These are phyloP conservation scores for Quercus glauca DNA, from an alignment of 306 rosid genomes.

Conservation along the genomic window DNA sequence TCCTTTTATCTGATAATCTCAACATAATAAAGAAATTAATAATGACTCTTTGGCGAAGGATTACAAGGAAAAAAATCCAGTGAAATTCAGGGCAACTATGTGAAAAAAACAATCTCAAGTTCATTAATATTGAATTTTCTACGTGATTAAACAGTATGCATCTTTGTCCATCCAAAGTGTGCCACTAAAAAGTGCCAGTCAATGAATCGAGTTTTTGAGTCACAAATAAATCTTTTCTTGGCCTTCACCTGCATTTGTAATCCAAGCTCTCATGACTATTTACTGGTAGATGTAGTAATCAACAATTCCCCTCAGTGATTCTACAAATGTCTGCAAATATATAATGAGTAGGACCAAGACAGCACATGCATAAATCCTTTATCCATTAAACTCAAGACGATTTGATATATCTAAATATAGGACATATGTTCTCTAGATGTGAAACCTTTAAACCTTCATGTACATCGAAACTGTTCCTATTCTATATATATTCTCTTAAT, in stretches of 20 bases:
- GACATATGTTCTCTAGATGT: not conserved
- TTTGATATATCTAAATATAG: not conserved
- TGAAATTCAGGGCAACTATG: not conserved
- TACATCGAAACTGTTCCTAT: not conserved
- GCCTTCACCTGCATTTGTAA: not conserved
- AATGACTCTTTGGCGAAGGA: not conserved
- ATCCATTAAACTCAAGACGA: not conserved
- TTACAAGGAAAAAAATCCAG: not conserved
- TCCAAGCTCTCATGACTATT: no score
- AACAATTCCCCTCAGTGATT: not conserved
- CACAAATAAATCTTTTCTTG: no score
- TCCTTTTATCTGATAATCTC: constrained; percentile 66
- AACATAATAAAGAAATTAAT: constrained; percentile 6
- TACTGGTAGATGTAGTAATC: not conserved
- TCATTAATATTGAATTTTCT: not conserved
- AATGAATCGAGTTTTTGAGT: no score
- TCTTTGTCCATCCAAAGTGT: not conserved
- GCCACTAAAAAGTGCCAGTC: not conserved
- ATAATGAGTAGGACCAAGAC: not conserved
- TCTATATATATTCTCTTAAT: not conserved
- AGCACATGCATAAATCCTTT: not conserved
- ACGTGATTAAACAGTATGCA: not conserved
- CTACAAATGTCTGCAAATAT: not conserved
- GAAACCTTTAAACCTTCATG: not conserved
- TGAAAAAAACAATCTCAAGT: not conserved